These are phyloP conservation scores for Apodospora peruviana DNA, from an alignment of 495 filamentous ascomycete genomes.

Conservation along the genomic window DNA sequence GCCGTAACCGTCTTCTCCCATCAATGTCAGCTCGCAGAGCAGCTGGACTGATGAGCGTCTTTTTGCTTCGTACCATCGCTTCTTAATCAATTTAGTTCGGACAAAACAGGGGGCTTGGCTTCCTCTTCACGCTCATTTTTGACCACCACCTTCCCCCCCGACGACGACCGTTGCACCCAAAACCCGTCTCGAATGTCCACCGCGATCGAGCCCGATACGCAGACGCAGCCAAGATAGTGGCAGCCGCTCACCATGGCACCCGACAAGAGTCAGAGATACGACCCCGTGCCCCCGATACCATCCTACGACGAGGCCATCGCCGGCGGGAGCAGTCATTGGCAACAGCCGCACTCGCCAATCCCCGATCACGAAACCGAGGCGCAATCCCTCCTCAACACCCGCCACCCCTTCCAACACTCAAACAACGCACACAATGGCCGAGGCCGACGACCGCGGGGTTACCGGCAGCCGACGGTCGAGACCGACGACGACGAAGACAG, in stretches of 20 bases:
- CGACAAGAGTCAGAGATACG: constrained; percentile 46
- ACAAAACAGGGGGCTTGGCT: neutral
- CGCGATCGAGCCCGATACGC: neutral
- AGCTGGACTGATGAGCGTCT: constrained; percentile 22
- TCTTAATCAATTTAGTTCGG: constrained; percentile 3
- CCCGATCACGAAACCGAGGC: constrained; percentile 41
- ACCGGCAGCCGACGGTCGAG: constrained; percentile 74
- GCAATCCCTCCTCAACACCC: constrained; percentile 53
- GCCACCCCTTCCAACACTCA: constrained; percentile 23
- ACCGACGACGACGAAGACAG: constrained; percentile 39
- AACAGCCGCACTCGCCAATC: constrained; percentile 27
- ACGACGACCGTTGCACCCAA: neutral
- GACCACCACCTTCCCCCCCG: neutral
- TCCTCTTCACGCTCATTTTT: constrained; percentile 14
- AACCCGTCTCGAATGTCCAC: constrained; percentile 14
- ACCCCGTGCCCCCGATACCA: constrained; percentile 73
- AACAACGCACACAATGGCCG: constrained; percentile 24
- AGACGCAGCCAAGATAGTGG: constrained; percentile 3
- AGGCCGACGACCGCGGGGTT: constrained; percentile 43
- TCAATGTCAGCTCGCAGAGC: constrained; percentile 15
- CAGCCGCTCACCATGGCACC: constrained; percentile 34
- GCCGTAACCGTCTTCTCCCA: constrained; percentile 2
- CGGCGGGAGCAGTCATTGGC: constrained; percentile 27
- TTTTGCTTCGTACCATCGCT: constrained; percentile 8
- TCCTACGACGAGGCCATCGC: constrained; percentile 86